Evolutionary conservation across 768 basidiomycete species (phyloP).

Genomic region (Lactarius quietus): DNA sequence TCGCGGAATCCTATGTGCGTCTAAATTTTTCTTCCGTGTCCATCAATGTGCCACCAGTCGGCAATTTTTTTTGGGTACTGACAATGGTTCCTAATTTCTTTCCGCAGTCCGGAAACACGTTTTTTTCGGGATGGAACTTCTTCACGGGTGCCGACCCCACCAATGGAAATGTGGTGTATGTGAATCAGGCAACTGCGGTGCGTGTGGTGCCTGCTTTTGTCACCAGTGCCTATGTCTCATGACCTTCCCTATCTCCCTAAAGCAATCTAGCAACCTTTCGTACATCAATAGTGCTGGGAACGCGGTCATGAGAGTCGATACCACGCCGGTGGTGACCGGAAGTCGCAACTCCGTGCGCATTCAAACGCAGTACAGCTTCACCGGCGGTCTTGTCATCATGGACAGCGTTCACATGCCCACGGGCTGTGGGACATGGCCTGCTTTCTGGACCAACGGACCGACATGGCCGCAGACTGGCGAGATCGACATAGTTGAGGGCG

Average conservation of each 20-base stretch:
- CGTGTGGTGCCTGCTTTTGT: slow-evolving; percentile 24
- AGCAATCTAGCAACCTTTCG: slow-evolving; percentile 58
- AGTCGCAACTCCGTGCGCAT: slow-evolving; percentile 79
- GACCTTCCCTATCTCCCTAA: neutral
- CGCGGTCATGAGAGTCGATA: slow-evolving; percentile 87
- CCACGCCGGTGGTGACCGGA: slow-evolving; percentile 63
- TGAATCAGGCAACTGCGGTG: slow-evolving; percentile 59
- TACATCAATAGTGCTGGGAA: slow-evolving; percentile 67
- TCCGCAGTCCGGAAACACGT: slow-evolving; percentile 56
- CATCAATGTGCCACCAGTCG: neutral
- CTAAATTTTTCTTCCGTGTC: slow-evolving; percentile 8
- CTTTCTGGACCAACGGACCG: slow-evolving; percentile 45
- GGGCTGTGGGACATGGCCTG: slow-evolving; percentile 85
- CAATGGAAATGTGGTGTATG: slow-evolving; percentile 62
- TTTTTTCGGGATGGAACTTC: slow-evolving; percentile 85
- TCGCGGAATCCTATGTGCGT: slow-evolving; percentile 57
- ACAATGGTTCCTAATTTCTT: neutral
- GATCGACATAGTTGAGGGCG: slow-evolving; percentile 84
- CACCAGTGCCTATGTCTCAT: slow-evolving; percentile 15
- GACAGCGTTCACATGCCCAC: slow-evolving; percentile 88
- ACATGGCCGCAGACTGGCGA: slow-evolving; percentile 69
- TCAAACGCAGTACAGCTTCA: slow-evolving; percentile 55
- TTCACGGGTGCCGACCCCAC: slow-evolving; percentile 71
- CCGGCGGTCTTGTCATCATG: slow-evolving; percentile 69
- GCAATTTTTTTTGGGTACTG: neutral